Conservation (phyloP, 1,284 basidiomycete species). For the Naganishia liquefaciens region DNA sequence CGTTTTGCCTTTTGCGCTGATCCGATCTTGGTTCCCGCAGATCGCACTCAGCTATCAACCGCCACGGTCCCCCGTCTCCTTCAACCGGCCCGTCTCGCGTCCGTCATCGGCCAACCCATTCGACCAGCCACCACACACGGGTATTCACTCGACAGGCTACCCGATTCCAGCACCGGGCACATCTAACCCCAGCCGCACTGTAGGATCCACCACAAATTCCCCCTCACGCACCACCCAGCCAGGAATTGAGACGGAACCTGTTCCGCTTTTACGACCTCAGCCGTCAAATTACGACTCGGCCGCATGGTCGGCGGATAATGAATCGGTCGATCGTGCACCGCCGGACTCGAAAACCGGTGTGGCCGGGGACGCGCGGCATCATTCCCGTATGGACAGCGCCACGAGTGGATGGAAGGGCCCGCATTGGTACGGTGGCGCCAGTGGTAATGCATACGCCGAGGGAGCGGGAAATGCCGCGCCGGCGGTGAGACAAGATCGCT, state of each 20-base stretch:
- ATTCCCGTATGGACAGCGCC: not conserved
- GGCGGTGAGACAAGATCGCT: slow-evolving; percentile 39
- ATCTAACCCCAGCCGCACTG: too few relatives aligned
- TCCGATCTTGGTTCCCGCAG: not conserved
- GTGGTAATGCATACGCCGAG: slow-evolving; percentile 1
- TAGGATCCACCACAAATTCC: not conserved
- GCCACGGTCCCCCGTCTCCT: slow-evolving; percentile 1
- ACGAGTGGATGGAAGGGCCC: slow-evolving; percentile 20
- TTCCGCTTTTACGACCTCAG: not conserved
- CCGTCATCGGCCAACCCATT: slow-evolving; percentile 31
- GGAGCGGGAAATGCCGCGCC: not conserved
- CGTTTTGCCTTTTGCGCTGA: not conserved
- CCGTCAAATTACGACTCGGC: not conserved
- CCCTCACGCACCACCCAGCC: slow-evolving; percentile 26
- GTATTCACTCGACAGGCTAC: slow-evolving; percentile 7
- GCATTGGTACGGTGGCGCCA: slow-evolving; percentile 15
- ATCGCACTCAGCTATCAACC: slow-evolving; percentile 18
- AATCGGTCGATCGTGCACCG: not conserved
- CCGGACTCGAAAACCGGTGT: not conserved
- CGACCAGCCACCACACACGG: slow-evolving; percentile 1
- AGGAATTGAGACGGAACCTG: slow-evolving; percentile 29
- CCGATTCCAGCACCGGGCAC: slow-evolving; percentile 4
- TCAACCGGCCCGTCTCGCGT: slow-evolving; percentile 21
- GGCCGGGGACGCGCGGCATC: not conserved
- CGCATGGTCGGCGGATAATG: not conserved